phyloP scores from a whole-genome alignment of 106 monocot genomes.

The Ottelia alismoides region DNA sequence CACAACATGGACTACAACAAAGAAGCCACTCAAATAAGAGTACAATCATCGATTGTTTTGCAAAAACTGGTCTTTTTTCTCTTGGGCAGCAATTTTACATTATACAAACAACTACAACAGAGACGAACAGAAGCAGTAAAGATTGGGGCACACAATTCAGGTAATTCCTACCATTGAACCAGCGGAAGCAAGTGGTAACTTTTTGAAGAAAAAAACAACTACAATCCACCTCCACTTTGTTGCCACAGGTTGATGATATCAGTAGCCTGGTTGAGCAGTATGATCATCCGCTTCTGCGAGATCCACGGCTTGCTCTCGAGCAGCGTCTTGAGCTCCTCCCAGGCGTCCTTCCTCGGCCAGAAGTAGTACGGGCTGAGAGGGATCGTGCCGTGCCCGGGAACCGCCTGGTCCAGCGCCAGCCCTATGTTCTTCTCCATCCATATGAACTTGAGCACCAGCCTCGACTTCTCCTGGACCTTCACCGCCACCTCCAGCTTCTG shows the following conservation, averaged over 20 bases:
- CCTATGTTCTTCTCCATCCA: conserved; percentile 39
- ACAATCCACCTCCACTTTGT: conserved; percentile 13
- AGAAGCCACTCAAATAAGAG: too few species aligned
- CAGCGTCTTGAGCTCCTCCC: conserved; percentile 27
- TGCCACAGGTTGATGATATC: conserved; percentile 29
- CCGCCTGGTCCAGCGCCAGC: conserved; percentile 17
- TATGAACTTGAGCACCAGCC: conserved; percentile 28
- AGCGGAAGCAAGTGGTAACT: too few species aligned
- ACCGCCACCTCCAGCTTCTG: conserved; percentile 20
- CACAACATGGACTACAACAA: too few species aligned
- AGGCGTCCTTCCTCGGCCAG: conserved; percentile 30
- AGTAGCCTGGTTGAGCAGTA: conserved; percentile 31
- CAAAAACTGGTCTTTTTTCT: too few species aligned
- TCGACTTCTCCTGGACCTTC: conserved; percentile 17
- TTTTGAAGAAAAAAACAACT: too few species aligned
- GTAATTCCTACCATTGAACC: too few species aligned
- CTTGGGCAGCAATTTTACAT: too few species aligned
- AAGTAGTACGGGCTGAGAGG: conserved; percentile 27
- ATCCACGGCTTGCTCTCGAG: conserved; percentile 30
- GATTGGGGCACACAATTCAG: too few species aligned
- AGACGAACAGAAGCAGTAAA: too few species aligned
- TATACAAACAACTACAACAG: too few species aligned
- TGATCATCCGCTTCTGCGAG: conserved; percentile 29
- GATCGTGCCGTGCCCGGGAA: conserved; percentile 19
- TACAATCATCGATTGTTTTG: too few species aligned